Conservation (phyloP, 176 grass and related monocot genomes). For the Oryza punctata region DNA sequence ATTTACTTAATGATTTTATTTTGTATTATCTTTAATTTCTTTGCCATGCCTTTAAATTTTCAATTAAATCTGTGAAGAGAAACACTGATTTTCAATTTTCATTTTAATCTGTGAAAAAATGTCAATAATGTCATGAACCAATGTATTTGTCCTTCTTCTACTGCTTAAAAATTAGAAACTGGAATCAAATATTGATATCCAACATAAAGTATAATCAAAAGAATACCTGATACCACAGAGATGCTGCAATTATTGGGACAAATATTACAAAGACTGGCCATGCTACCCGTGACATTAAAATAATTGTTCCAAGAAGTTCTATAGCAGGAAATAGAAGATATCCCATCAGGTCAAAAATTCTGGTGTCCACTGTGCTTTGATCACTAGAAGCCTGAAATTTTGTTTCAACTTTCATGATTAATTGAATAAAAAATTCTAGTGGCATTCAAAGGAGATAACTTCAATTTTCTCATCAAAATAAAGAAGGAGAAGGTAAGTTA, state of each 20-base stretch:
- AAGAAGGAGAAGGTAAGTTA: neutral
- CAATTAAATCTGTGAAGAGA: too few species aligned
- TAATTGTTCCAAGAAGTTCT: constrained; percentile 48
- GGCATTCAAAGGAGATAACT: neutral
- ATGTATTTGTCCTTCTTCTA: too few species aligned
- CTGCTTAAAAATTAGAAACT: too few species aligned
- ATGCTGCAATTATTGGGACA: constrained; percentile 43
- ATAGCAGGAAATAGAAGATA: constrained; percentile 46
- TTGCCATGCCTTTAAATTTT: too few species aligned
- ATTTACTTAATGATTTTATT: too few species aligned
- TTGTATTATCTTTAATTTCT: too few species aligned
- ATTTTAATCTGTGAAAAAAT: too few species aligned
- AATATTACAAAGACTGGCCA: constrained; percentile 64
- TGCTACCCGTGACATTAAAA: constrained; percentile 64
- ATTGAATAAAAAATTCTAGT: neutral
- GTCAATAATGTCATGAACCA: too few species aligned
- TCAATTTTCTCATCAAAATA: neutral
- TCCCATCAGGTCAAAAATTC: constrained; percentile 39
- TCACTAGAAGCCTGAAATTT: constrained; percentile 53
- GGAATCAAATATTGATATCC: too few species aligned
- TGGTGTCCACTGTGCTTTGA: constrained; percentile 51
- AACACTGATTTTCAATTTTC: too few species aligned
- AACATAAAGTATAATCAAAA: too few species aligned
- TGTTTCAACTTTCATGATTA: neutral
- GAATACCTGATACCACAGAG: neutral